A percentile compares a stretch with the other conserved stretches of the same genome.
Evolutionary conservation across 2,329 filamentous ascomycete species (phyloP).

Genomic region (Aureobasidium sp.): DNA sequence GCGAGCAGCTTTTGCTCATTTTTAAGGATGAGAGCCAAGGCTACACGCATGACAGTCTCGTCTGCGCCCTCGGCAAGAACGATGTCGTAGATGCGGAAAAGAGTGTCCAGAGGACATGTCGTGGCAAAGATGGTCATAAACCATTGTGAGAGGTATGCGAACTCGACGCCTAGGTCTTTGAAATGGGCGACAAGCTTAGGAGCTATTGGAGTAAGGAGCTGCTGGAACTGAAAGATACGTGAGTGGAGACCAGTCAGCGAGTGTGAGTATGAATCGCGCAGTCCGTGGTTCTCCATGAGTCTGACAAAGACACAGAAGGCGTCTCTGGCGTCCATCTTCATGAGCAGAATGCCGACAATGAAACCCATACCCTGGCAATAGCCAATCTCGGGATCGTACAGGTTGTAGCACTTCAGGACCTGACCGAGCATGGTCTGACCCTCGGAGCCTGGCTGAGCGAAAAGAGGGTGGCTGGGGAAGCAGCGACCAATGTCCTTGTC

Average conservation of each 20-base stretch:
- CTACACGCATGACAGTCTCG: conserved; percentile 96
- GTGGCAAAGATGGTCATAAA: conserved; percentile 98
- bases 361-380: conserved; percentile 98
- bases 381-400: conserved; percentile 95
- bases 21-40: conserved; percentile 87
- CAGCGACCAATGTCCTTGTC: conserved; percentile 93
- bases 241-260: conserved; percentile 91
- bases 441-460: conserved; percentile 86
- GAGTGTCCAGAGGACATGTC: conserved; percentile 90
- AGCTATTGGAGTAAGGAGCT: conserved; percentile 69
- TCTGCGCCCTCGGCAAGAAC: conserved; percentile 94
- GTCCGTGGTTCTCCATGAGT: conserved; percentile 93
- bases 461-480: conserved; percentile 97
- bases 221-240: conserved; percentile 92
- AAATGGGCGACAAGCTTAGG: conserved; percentile 73
- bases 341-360: conserved; percentile 86
- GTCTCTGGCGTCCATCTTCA: conserved; percentile 98
- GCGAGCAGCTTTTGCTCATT: conserved; percentile 81
- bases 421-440: conserved; percentile 87
- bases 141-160: conserved; percentile 96
- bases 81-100: conserved; percentile 98
- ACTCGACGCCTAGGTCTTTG: conserved; percentile 77
- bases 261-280: conserved; percentile 87
- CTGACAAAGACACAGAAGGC: conserved; percentile 95
- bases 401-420: conserved; percentile 90